Base-by-base conservation (phyloP, 306 rosid genomes). In the Carpinus viminea region DNA sequence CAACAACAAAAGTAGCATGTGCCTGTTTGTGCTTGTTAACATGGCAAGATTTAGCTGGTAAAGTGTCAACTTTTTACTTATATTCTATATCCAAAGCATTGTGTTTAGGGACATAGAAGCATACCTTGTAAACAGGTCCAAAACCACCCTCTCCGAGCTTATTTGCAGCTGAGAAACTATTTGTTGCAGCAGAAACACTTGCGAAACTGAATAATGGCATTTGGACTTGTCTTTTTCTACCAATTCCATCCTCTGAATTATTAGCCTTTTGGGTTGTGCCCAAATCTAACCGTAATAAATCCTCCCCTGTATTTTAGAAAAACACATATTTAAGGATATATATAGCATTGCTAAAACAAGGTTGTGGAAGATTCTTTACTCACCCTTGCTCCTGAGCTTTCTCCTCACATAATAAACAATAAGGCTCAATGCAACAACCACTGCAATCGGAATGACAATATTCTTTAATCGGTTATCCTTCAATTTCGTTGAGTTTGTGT, bases 91-190 rank as follows among this genome's bases (percentile, higher is more conserved):
- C 24, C 3, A 5, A 54, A n/a, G 17, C 7, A 28, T 6, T 62
- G 17, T 0, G 2, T 13, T 60, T 31, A 31, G 1, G 69, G 51
- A 31, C 11, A 36, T 7, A 43, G 38, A 21, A 61, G 12, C 10
- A 7, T 85, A 21, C 88, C 88, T 81, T 85, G 68, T 81, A 81
- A 78, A 85, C 83, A 5, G 88, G 88, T 74, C 88, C 85, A 78
- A 85, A 85, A 21, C 88, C 88, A 31, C 85, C 85, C 73, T 81
- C 85, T 21, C 91, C 91, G 16, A 90, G 70, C 71, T 82, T 86
- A 70, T 90, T 84, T 51, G 20, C 53, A 31, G 12, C 2, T 55
- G 87, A 86, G 62, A 90, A 90, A 65, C 83, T 13, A 68, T 68
- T 26, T 4, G 93, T 86, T 43, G 91, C 89, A 20, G 75, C 48